These are phyloP conservation scores for Kodamaea jinghongensis DNA, from an alignment of 805 yeast species.

Conservation along the genomic window DNA sequence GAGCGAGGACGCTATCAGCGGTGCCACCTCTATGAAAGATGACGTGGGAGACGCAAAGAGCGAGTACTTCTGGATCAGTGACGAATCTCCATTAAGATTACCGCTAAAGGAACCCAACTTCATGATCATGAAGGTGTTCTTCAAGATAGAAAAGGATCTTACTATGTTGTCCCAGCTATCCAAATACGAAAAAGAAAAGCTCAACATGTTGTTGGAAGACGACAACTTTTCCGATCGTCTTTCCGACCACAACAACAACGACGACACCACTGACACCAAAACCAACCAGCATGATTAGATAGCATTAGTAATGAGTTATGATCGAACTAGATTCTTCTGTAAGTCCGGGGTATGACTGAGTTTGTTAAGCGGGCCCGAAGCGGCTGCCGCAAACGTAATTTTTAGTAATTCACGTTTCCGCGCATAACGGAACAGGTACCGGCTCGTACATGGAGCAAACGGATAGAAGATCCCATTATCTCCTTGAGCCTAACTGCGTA, in stretches of 20 bases:
- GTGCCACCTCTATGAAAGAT: neutral
- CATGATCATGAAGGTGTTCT: constrained; percentile 40
- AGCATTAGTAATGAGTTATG: neutral
- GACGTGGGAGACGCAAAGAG: constrained; percentile 10
- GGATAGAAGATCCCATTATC: too few species aligned
- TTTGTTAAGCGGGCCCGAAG: too few species aligned
- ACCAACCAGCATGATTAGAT: neutral
- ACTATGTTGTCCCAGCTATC: constrained; percentile 7
- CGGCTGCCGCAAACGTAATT: too few species aligned
- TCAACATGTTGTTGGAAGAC: constrained; percentile 3
- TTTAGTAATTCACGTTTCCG: too few species aligned
- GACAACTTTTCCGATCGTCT: neutral
- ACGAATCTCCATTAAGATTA: constrained; percentile 62
- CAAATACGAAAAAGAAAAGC: constrained; percentile 2
- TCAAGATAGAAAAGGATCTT: constrained; percentile 13
- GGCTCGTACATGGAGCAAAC: too few species aligned
- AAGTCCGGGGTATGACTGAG: too few species aligned
- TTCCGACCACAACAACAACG: neutral
- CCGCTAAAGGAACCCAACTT: constrained; percentile 71
- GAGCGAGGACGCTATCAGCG: neutral
- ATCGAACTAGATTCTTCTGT: too few species aligned
- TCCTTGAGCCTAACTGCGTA: too few species aligned
- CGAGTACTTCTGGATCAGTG: constrained; percentile 59
- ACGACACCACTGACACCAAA: neutral
- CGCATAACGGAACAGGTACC: too few species aligned